These are phyloP conservation scores for Mortierella sp. DNA, from an alignment of 371 early-diverging fungal species.

Conservation along the genomic window DNA sequence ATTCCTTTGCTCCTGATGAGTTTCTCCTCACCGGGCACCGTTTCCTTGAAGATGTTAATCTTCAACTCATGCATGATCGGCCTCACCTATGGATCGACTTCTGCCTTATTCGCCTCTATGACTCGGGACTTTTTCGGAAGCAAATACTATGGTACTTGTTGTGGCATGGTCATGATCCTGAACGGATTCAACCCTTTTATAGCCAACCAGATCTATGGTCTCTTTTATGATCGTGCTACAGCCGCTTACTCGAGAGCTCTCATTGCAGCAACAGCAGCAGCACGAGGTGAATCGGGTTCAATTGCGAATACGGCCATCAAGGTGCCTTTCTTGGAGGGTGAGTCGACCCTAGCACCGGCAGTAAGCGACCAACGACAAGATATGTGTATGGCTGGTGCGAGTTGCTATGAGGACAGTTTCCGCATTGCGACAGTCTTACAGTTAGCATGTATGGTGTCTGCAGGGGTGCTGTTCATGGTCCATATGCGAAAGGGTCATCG, in stretches of 20 bases:
- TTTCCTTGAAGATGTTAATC: background rate
- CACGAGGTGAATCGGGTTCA: no score
- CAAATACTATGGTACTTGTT: conserved; percentile 12
- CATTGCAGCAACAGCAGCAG: background rate
- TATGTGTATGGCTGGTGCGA: background rate
- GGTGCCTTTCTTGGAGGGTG: no score
- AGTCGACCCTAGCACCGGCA: no score
- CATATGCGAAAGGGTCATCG: conserved; percentile 2
- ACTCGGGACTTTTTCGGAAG: conserved; percentile 15
- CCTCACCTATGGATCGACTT: conserved; percentile 6
- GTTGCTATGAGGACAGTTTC: conserved; percentile 9
- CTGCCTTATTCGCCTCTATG: conserved; percentile 17
- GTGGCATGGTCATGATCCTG: conserved; percentile 17
- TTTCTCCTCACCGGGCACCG: background rate
- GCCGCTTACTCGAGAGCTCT: background rate
- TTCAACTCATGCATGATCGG: conserved; percentile 13
- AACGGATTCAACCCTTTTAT: conserved; percentile 16
- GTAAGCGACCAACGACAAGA: no score
- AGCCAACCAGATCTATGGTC: conserved; percentile 10
- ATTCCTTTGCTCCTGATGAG: conserved; percentile 10
- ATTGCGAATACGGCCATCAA: no score
- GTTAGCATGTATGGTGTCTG: background rate
- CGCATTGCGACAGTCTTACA: background rate
- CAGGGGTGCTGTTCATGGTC: conserved; percentile 3
- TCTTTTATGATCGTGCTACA: conserved; percentile 10